A percentile compares a stretch with the other conserved stretches of the same genome.
Conservation (phyloP, 2,329 filamentous ascomycete genomes). For the Fusarium verticillioides region DNA sequence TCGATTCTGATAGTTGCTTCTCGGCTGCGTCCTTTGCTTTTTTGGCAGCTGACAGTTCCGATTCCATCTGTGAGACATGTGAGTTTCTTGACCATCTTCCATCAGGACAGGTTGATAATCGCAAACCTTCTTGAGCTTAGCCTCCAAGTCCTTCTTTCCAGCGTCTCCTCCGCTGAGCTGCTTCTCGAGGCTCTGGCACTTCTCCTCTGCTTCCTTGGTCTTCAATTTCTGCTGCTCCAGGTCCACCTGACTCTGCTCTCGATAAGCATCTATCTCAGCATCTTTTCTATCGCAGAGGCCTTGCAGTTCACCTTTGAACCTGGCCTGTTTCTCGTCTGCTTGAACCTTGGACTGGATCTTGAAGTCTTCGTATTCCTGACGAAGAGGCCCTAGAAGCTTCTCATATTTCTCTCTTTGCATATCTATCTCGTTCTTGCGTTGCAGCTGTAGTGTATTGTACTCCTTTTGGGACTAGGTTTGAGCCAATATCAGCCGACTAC, state of each 20-base stretch:
- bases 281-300: slow-evolving; percentile 19
- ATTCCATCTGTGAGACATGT: slow-evolving; percentile 45
- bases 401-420: slow-evolving; percentile 25
- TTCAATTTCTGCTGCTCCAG: slow-evolving; percentile 33
- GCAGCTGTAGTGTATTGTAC: slow-evolving; percentile 40
- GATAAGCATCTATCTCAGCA: slow-evolving; percentile 43
- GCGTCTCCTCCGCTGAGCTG: slow-evolving; percentile 38
- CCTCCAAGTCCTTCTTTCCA: slow-evolving; percentile 35
- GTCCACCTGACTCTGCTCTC: slow-evolving; percentile 30
- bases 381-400: slow-evolving; percentile 4
- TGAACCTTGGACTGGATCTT: slow-evolving; percentile 18
- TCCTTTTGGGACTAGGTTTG: slow-evolving; percentile 68
- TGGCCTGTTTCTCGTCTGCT: slow-evolving; percentile 28
- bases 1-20: slow-evolving; percentile 54
- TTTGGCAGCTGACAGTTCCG: slow-evolving; percentile 59
- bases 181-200: slow-evolving; percentile 42
- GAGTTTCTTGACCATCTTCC: slow-evolving; percentile 40
- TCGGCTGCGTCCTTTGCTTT: slow-evolving; percentile 68
- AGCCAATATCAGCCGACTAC: background rate
- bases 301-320: slow-evolving; percentile 9
- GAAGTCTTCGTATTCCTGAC: slow-evolving; percentile 40
- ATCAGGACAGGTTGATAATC: slow-evolving; percentile 27
- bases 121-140: slow-evolving; percentile 44
- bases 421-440: slow-evolving; percentile 26
- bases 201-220: slow-evolving; percentile 44